These are phyloP conservation scores for Cryphonectria japonica DNA, from an alignment of 2,329 filamentous ascomycete species.

Conservation along the genomic window DNA sequence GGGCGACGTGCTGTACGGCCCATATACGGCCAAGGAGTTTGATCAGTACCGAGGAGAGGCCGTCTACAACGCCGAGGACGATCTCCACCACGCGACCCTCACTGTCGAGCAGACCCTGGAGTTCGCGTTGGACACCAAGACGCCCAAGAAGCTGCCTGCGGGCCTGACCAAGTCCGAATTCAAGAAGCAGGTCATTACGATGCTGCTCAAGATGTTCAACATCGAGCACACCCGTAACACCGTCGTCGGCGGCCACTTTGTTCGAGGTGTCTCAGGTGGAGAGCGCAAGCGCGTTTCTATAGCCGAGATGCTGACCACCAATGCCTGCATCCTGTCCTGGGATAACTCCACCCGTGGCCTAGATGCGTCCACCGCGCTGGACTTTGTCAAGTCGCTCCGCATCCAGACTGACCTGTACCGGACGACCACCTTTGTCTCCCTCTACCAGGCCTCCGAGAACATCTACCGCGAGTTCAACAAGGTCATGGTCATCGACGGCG, in stretches of 20 bases:
- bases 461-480: conserved; percentile 83
- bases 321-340: conserved; percentile 71
- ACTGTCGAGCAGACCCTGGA: conserved; percentile 86
- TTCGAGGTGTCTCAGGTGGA: conserved; percentile 79
- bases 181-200: conserved; percentile 74
- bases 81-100: conserved; percentile 81
- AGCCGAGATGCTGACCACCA: conserved; percentile 79
- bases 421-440: conserved; percentile 81
- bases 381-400: conserved; percentile 65
- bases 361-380: conserved; percentile 59
- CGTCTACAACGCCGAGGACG: conserved; percentile 85
- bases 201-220: conserved; percentile 89
- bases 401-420: conserved; percentile 84
- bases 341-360: conserved; percentile 67
- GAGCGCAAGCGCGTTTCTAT: conserved; percentile 83
- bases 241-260: conserved; percentile 79
- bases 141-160: conserved; percentile 76
- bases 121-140: conserved; percentile 84
- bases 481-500: conserved; percentile 78
- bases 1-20: conserved; percentile 78
- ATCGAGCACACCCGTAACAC: conserved; percentile 88
- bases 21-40: conserved; percentile 72
- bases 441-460: conserved; percentile 85
- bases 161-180: conserved; percentile 75
- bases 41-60: conserved; percentile 78